phyloP scores from a whole-genome alignment of 1,284 basidiomycete species.

The Apiotrichum montevideense region DNA sequence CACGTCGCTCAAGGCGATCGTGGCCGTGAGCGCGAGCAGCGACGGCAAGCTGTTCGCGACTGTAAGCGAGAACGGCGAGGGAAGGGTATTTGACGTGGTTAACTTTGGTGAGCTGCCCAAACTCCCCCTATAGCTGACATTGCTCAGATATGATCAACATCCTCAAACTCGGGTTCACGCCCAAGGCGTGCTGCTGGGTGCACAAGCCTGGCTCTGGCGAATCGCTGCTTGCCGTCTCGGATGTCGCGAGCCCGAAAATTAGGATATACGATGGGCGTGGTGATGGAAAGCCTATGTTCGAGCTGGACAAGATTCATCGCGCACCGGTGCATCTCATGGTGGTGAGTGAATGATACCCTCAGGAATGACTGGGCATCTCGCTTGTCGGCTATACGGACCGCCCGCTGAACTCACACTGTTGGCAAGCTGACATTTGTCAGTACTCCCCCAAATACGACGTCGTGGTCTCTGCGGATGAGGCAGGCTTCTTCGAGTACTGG shows the following conservation, averaged over 20 bases:
- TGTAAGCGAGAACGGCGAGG: slow-evolving; percentile 73
- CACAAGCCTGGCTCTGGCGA: slow-evolving; percentile 82
- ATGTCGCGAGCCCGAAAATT: slow-evolving; percentile 66
- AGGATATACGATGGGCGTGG: slow-evolving; percentile 90
- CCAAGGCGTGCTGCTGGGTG: slow-evolving; percentile 87
- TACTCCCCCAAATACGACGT: slow-evolving; percentile 86
- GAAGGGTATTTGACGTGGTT: slow-evolving; percentile 93
- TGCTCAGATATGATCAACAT: slow-evolving; percentile 95
- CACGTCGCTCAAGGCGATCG: slow-evolving; percentile 76
- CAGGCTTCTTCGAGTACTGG: slow-evolving; percentile 97
- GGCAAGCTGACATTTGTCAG: slow-evolving; percentile 46
- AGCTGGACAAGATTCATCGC: slow-evolving; percentile 69
- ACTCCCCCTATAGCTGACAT: no score
- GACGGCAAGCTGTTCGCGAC: slow-evolving; percentile 92
- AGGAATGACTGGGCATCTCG: neutral
- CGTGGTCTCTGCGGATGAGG: slow-evolving; percentile 89
- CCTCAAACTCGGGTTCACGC: slow-evolving; percentile 76
- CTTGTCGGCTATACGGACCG: neutral
- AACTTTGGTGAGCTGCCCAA: slow-evolving; percentile 69
- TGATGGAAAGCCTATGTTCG: slow-evolving; percentile 66
- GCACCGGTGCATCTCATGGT: slow-evolving; percentile 85
- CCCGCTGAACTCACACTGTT: no score
- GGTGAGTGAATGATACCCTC: slow-evolving; percentile 52
- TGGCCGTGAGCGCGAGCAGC: slow-evolving; percentile 75
- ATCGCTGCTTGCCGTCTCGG: slow-evolving; percentile 83